These are phyloP conservation scores for Flaveria brownii DNA, from an alignment of 129 eudicot species.

Conservation along the genomic window DNA sequence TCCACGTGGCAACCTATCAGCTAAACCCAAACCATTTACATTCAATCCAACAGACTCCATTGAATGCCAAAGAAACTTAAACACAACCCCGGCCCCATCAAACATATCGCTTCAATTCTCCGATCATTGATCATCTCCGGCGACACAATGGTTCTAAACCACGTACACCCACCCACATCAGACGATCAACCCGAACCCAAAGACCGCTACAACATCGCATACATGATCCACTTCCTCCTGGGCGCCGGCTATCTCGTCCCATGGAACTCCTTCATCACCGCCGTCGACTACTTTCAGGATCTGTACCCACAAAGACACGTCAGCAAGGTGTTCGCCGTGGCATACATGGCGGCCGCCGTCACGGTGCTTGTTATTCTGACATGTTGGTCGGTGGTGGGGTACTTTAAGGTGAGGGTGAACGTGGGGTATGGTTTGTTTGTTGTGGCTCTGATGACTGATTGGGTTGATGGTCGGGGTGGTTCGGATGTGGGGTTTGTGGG, in stretches of 20 bases:
- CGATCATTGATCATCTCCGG: conserved; percentile 3
- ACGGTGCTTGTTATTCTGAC: conserved; percentile 33
- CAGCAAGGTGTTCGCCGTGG: conserved; percentile 43
- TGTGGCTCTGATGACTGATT: conserved; percentile 34
- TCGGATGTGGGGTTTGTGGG: conserved; percentile 32
- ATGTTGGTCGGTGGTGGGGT: conserved; percentile 31
- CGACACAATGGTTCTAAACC: conserved; percentile 21
- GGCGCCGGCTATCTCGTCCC: conserved; percentile 45
- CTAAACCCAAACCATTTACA: not conserved
- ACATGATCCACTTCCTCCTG: conserved; percentile 43
- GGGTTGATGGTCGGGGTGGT: conserved; percentile 29
- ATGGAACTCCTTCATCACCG: conserved; percentile 50
- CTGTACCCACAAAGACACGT: conserved; percentile 41
- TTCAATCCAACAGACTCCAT: conserved; percentile 18
- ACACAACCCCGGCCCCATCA: not conserved
- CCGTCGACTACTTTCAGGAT: conserved; percentile 48
- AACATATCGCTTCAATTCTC: not conserved
- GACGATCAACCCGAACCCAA: conserved; percentile 20
- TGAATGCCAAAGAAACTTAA: conserved; percentile 6
- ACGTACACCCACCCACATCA: not conserved
- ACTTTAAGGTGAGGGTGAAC: conserved; percentile 31
- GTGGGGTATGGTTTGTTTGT: conserved; percentile 37
- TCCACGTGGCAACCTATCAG: conserved; percentile 10
- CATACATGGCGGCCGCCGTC: conserved; percentile 28
- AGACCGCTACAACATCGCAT: conserved; percentile 33